Evolutionary conservation across 2,329 filamentous ascomycete species (phyloP).

Genomic region (Ophiocordyceps camponoti-leonardi): DNA sequence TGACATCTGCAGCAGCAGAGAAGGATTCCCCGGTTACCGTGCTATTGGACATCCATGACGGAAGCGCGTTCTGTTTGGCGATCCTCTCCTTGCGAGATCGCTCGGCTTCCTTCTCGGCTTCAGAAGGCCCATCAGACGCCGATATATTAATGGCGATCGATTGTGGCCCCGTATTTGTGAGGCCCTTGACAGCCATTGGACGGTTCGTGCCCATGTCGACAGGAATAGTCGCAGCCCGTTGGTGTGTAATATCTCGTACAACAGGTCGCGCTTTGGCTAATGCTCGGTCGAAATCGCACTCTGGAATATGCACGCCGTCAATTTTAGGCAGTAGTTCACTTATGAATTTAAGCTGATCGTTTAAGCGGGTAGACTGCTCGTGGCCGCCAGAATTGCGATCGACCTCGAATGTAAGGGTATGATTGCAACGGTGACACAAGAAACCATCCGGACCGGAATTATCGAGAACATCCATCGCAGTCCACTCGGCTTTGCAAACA

Average conservation of each 20-base stretch:
- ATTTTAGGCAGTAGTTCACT: slow-evolving; percentile 61
- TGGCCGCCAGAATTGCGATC: slow-evolving; percentile 53
- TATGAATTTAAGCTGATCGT: slow-evolving; percentile 65
- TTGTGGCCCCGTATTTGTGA: slow-evolving; percentile 48
- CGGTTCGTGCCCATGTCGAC: slow-evolving; percentile 34
- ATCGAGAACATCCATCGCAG: slow-evolving; percentile 76
- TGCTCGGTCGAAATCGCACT: slow-evolving; percentile 56
- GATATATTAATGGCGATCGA: slow-evolving; percentile 56
- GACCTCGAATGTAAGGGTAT: slow-evolving; percentile 44
- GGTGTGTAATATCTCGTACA: slow-evolving; percentile 48
- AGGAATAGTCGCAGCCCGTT: slow-evolving; percentile 40
- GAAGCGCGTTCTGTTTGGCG: slow-evolving; percentile 51
- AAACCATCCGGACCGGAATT: slow-evolving; percentile 56
- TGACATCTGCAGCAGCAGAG: slow-evolving; percentile 12
- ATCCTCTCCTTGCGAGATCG: slow-evolving; percentile 47
- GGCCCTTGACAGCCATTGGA: slow-evolving; percentile 52
- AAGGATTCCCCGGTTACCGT: slow-evolving; percentile 51
- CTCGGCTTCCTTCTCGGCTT: slow-evolving; percentile 49
- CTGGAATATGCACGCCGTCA: slow-evolving; percentile 56
- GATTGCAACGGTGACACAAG: slow-evolving; percentile 63
- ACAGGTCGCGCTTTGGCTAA: slow-evolving; percentile 46
- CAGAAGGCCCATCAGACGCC: slow-evolving; percentile 44
- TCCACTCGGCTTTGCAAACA: slow-evolving; percentile 73
- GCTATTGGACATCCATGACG: slow-evolving; percentile 54
- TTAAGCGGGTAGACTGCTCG: slow-evolving; percentile 56